Evolutionary conservation across 176 grass and related monocot species (phyloP), one percentile per base, ranked within the genome.

Genomic region (Areca catechu): DNA sequence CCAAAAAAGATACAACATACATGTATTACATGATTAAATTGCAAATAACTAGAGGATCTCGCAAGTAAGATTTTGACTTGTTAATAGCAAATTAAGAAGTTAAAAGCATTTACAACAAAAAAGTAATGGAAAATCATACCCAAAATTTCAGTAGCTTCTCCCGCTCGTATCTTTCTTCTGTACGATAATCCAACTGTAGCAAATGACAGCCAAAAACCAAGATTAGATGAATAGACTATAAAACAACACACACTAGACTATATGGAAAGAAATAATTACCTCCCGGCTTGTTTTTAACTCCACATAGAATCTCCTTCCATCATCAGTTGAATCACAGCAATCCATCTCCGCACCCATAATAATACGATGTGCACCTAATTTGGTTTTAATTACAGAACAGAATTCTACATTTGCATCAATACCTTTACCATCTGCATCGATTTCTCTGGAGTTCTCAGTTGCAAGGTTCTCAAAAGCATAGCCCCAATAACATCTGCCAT

Each of bases 271-370:
- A 48, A 49, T 50, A 66, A 16, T 18, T 48, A 95, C 92, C 92
- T 97, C 86, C 82, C 84, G 81, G 66, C 81, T 88, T 77, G 87
- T 98, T 75, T 98, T 98, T 68, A 98, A 78, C 68, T 98, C 87
- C 56, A 98, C 82, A 51, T 92, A 98, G 62, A 98, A 98, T 28
- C 93, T 68, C 48, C 77, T 88, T 43, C 87, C 93, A 77, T 90
- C 83, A 67, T 92, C 87, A 72, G 83, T 90, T 69, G 87, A 76
- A 82, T 98, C 93, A 47, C 93, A 98, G 68, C 93, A 98, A 62
- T 98, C 93, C 87, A 98, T 98, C 78, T 98, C 93, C 66, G 93
- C 87, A 61, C 87, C 93, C 93, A 98, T 98, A 68, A 92, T 72
- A 65, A 98, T 88, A 53, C 87, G 80, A 82, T 98, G 93, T n/a